A percentile compares a stretch with the other conserved stretches of the same genome.
Conservation (phyloP, 1,284 basidiomycete species). For the Ceratobasidium sp. region DNA sequence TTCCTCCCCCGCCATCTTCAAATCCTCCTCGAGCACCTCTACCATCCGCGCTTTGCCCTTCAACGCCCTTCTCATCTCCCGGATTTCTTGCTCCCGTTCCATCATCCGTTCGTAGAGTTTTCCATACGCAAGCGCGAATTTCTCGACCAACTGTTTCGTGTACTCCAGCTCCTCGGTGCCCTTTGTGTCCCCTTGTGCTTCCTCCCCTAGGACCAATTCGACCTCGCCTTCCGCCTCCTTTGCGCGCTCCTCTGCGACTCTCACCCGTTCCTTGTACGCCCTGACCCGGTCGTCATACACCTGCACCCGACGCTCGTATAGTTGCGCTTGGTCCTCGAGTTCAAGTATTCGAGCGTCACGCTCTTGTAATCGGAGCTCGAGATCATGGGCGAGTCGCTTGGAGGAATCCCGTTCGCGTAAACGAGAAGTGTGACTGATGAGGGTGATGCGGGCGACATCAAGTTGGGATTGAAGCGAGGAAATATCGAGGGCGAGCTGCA, state of each 20-base stretch:
- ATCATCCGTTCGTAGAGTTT: conserved; percentile 67
- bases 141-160: conserved; percentile 64
- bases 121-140: conserved; percentile 46
- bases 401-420: conserved; percentile 56
- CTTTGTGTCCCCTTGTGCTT: conserved; percentile 65
- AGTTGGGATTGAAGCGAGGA: conserved; percentile 72
- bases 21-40: conserved; percentile 7
- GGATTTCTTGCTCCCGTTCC: conserved; percentile 68
- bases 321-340: conserved; percentile 72
- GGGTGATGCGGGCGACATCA: conserved; percentile 63
- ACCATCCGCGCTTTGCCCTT: conserved; percentile 66
- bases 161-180: conserved; percentile 69
- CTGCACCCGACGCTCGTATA: conserved; percentile 62
- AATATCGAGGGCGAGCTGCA: conserved; percentile 58
- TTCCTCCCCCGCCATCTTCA: conserved; percentile 21
- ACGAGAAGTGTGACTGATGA: conserved; percentile 68
- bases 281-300: conserved; percentile 38
- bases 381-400: conserved; percentile 24
- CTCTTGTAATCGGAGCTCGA: conserved; percentile 27
- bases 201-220: conserved; percentile 68
- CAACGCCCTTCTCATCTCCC: conserved; percentile 69
- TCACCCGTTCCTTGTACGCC: conserved; percentile 40
- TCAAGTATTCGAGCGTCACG: conserved; percentile 55
- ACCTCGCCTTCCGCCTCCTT: conserved; percentile 69
- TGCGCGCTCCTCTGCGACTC: conserved; percentile 53